phyloP scores from a whole-genome alignment of 192 early-diverging fungal genomes.

The Nowakowskiella sp. region DNA sequence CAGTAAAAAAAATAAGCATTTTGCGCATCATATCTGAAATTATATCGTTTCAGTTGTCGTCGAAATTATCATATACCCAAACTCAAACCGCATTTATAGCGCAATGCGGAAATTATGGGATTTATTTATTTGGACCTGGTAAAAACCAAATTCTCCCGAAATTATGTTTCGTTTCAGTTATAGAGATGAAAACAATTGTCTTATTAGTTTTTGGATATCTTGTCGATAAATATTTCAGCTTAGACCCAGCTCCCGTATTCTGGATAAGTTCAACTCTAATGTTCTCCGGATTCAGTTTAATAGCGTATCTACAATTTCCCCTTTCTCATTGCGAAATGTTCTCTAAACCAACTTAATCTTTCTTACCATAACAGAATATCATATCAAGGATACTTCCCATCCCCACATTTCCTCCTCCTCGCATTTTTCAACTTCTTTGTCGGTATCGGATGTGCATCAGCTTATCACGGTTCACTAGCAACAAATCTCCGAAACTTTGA shows the following conservation, averaged over 20 bases:
- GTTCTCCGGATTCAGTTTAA: background rate
- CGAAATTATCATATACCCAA: background rate
- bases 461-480: slow-evolving; percentile 19
- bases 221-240: background rate
- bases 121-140: slow-evolving; percentile 1
- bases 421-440: slow-evolving; percentile 22
- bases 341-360: too few species aligned
- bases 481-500: slow-evolving; percentile 24
- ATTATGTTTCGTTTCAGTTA: too few species aligned
- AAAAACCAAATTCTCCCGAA: too few species aligned
- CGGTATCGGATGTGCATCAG: slow-evolving; percentile 22
- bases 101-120: slow-evolving; percentile 10
- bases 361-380: too few species aligned
- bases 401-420: slow-evolving; percentile 5
- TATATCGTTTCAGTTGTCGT: slow-evolving; percentile 13
- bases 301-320: too few species aligned
- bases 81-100: slow-evolving; percentile 12
- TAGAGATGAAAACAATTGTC: too few species aligned
- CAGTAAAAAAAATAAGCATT: too few species aligned
- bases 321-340: too few species aligned
- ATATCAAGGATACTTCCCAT: background rate
- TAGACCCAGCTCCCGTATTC: background rate
- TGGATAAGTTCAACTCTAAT: background rate
- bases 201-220: background rate
- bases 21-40: too few species aligned